Conservation (phyloP, 768 basidiomycete species). For the Porphyrellus cyaneotinctus region DNA sequence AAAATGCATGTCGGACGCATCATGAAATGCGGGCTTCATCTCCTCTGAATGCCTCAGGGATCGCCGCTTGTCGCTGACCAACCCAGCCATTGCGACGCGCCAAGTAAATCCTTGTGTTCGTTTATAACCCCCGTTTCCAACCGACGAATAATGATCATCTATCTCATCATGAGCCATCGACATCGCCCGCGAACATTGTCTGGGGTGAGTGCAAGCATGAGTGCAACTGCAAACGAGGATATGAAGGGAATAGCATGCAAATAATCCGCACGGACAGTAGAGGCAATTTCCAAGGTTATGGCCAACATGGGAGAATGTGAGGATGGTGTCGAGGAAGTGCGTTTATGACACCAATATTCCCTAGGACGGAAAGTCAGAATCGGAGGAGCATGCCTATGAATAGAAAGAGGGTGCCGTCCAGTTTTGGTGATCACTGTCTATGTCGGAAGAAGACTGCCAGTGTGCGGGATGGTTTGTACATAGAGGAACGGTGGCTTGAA, state of each 20-base stretch:
- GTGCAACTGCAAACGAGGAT: conserved; percentile 48
- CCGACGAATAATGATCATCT: conserved; percentile 48
- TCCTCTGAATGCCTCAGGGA: conserved; percentile 42
- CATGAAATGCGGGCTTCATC: conserved; percentile 39
- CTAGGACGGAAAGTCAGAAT: conserved; percentile 9
- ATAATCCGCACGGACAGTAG: conserved; percentile 43
- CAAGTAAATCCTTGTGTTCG: conserved; percentile 48
- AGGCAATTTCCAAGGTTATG: conserved; percentile 49
- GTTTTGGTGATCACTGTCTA: conserved; percentile 41
- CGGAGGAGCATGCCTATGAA: conserved; percentile 33
- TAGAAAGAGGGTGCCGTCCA: conserved; percentile 17
- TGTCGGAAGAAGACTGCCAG: conserved; percentile 9
- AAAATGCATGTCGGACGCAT: conserved; percentile 55
- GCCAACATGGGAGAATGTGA: conserved; percentile 61
- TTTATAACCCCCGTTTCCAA: conserved; percentile 47
- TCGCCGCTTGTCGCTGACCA: conserved; percentile 45
- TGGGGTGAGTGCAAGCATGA: conserved; percentile 49
- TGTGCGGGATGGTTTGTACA: no score
- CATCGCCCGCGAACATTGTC: conserved; percentile 50
- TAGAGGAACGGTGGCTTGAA: conserved; percentile 4
- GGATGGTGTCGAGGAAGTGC: conserved; percentile 56
- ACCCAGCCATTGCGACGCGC: conserved; percentile 69
- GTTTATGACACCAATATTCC: conserved; percentile 57
- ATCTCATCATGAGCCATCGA: conserved; percentile 70
- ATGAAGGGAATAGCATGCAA: conserved; percentile 42